Percentiles rank a stretch among this genome's conserved stretches.
phyloP scores from a whole-genome alignment of 202 grass and related monocot genomes.

The Saccharum hybrid region DNA sequence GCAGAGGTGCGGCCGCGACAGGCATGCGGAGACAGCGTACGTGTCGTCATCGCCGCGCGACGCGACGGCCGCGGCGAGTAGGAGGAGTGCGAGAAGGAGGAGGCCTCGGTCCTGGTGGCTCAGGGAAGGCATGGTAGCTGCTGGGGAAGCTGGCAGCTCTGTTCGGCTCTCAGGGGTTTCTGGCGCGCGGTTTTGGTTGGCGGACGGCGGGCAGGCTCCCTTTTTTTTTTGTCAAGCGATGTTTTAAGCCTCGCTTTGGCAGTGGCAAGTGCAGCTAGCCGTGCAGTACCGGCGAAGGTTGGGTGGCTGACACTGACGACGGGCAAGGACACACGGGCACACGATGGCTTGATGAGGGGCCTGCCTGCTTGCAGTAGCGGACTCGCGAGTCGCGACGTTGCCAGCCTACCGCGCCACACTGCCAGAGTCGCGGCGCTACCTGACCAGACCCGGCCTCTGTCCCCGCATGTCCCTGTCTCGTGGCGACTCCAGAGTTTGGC shows the following conservation, averaged over 20 bases:
- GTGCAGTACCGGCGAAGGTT: constrained; percentile 19
- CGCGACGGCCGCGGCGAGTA: constrained; percentile 7
- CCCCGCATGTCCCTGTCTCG: not conserved
- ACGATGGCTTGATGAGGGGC: not conserved
- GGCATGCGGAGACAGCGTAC: constrained; percentile 30
- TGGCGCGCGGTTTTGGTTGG: constrained; percentile 10
- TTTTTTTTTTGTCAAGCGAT: not conserved
- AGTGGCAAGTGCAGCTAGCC: not conserved
- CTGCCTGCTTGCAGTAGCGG: not conserved
- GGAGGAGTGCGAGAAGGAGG: not conserved
- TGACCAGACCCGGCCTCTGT: not conserved
- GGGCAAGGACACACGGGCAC: not conserved
- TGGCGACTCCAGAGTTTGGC: not conserved
- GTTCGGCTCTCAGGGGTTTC: not conserved
- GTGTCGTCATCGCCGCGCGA: not conserved
- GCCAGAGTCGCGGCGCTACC: constrained; percentile 19
- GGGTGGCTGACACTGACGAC: constrained; percentile 33
- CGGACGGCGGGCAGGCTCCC: not conserved
- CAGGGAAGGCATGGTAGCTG: constrained; percentile 29
- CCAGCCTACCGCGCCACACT: not conserved
- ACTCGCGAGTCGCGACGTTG: constrained; percentile 24
- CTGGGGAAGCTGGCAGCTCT: too few species aligned
- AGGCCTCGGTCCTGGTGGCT: not conserved
- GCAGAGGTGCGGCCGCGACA: constrained; percentile 36
- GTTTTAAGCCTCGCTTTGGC: not conserved